Base-by-base conservation (phyloP, 257 asterid genomes). In the Vinca minor region DNA sequence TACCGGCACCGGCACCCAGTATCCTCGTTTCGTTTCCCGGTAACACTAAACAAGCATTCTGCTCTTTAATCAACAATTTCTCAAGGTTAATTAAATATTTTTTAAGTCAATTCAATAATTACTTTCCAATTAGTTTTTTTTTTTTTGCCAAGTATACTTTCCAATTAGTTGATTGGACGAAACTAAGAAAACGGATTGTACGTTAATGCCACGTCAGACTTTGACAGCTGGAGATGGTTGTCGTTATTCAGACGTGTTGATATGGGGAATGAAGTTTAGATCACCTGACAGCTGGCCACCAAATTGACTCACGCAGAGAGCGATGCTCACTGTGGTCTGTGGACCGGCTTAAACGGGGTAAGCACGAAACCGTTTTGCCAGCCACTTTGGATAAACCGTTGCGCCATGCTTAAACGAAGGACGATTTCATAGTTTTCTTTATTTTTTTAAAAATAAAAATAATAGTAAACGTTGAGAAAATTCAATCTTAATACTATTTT, bases 1-100 rank as follows among this genome's bases (percentile, higher is more conserved):
- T 49, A n/a, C 70, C 70, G 60, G 70, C 83, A 63, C 39, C 52
- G 44, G 68, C 81, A 55, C 48, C 52, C 41, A 61, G 77, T 45
- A 63, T 72, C 18, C 78, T 55, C 59, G 72, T 77, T 69, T 57
- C 79, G 35, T 71, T 79, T 74, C 79, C 81, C 78, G 64, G 74
- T 71, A 58, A 69, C 77, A 62, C 25, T 14, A 71, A 55, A 38
- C 57, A 26, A 56, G 47, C 64, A 41, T 31, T 44, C 29, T 23
- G 18, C 31, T 3, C 4, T 3, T 2, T 15, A 21, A 1, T 4
- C 50, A 3, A 25, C 39, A 9, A 3, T 39, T 53, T 18, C 0
- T 9, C 42, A 25, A 15, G 28, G 18, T 25, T 25, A 59, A 42
- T 38, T 38, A 12, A 21, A 4, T 1, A 4, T 0, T 34, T 34